A percentile compares a stretch with the other conserved stretches of the same genome.
Evolutionary conservation across 148 eudicot species (phyloP).

Genomic region (Beta vulgaris): DNA sequence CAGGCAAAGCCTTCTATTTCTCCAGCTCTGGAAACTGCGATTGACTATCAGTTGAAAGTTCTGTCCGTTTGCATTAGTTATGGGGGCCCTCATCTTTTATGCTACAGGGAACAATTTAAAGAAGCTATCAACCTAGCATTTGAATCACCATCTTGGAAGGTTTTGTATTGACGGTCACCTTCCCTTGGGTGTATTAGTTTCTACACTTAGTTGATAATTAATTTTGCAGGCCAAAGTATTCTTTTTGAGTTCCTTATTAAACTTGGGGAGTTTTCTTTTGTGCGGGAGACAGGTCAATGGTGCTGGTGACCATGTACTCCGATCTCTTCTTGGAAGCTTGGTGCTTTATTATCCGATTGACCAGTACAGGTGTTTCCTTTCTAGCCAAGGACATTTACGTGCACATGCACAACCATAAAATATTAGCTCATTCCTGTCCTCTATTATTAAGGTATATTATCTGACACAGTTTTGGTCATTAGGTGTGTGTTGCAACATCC

Average conservation of each 20-base stretch:
- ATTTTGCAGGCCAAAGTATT: neutral
- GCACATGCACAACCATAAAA: neutral
- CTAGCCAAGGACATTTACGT: neutral
- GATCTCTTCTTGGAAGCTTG: conserved; percentile 90
- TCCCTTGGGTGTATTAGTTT: conserved; percentile 4
- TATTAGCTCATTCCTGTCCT: neutral
- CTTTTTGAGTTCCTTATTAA: neutral
- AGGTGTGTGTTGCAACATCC: conserved; percentile 78
- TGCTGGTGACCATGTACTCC: conserved; percentile 91
- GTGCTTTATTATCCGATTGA: conserved; percentile 87
- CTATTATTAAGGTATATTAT: neutral
- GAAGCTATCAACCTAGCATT: conserved; percentile 76
- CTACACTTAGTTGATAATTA: neutral
- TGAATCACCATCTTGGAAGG: conserved; percentile 99
- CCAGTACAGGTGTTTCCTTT: conserved; percentile 71
- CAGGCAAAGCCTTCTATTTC: conserved; percentile 75
- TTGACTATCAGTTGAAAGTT: conserved; percentile 84
- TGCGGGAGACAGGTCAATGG: conserved; percentile 74
- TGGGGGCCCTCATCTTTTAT: conserved; percentile 76
- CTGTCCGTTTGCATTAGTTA: conserved; percentile 88
- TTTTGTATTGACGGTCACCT: conserved; percentile 22
- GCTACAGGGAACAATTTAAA: conserved; percentile 64
- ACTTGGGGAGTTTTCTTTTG: conserved; percentile 8
- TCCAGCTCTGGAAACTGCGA: conserved; percentile 90
- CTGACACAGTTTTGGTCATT: conserved; percentile 17